phyloP scores from a whole-genome alignment of 768 basidiomycete species.

The Boletellus emodensis region DNA sequence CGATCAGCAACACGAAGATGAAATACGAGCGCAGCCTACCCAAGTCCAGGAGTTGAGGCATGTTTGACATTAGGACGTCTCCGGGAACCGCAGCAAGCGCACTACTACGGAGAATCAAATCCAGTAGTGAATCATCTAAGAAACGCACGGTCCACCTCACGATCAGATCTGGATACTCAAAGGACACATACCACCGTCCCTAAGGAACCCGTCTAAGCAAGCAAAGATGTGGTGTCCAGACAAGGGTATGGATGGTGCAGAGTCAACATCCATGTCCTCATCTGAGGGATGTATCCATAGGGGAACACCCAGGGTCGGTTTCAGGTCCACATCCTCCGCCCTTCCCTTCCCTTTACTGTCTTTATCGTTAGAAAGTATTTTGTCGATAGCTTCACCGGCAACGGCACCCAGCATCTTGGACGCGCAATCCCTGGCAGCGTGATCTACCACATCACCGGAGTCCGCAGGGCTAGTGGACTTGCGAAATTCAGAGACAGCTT shows the following conservation, averaged over 20 bases:
- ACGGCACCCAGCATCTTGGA: constrained; percentile 26
- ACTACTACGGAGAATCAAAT: constrained; percentile 41
- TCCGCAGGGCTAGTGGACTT: constrained; percentile 15
- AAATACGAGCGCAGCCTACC: constrained; percentile 29
- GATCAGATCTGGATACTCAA: neutral
- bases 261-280: constrained; percentile 22
- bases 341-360: constrained; percentile 25
- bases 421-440: constrained; percentile 36
- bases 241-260: constrained; percentile 4
- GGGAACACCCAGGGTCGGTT: constrained; percentile 19
- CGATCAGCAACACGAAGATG: constrained; percentile 1
- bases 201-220: constrained; percentile 31
- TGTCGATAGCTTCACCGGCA: constrained; percentile 40
- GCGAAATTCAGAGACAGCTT: constrained; percentile 31
- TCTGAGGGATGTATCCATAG: constrained; percentile 30
- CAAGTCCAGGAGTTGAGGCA: constrained; percentile 40
- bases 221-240: constrained; percentile 25
- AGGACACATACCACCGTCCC: constrained; percentile 33
- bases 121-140: constrained; percentile 39
- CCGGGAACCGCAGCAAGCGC: constrained; percentile 34
- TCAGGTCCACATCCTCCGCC: constrained; percentile 24
- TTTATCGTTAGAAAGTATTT: constrained; percentile 43
- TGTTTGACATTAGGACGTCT: constrained; percentile 26
- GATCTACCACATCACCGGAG: constrained; percentile 22
- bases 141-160: neutral